A percentile compares a stretch with the other conserved stretches of the same genome.
Conservation (phyloP, 2,329 filamentous ascomycete genomes). For the Grosmannia huntii region DNA sequence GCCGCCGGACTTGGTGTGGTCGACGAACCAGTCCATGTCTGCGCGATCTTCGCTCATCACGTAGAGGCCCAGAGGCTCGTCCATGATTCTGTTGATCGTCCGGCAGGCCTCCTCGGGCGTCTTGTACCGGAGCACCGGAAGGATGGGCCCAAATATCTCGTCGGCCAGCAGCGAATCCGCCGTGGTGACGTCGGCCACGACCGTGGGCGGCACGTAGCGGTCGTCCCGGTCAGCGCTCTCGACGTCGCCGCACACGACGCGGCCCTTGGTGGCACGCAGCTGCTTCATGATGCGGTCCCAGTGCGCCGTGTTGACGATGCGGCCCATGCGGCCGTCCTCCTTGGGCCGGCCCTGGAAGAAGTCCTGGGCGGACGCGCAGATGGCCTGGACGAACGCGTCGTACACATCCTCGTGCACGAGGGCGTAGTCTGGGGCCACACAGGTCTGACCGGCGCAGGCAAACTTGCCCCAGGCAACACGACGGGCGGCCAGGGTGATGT, state of each 20-base stretch:
- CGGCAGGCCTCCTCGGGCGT: conserved; percentile 18
- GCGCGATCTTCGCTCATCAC: conserved; percentile 23
- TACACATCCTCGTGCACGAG: conserved; percentile 27
- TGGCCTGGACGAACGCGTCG: conserved; percentile 21
- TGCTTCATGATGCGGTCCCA: conserved; percentile 26
- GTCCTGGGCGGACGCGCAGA: conserved; percentile 21
- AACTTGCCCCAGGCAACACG: conserved; percentile 29
- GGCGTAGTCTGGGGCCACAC: conserved; percentile 28
- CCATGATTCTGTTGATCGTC: conserved; percentile 14
- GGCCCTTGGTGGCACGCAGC: conserved; percentile 22
- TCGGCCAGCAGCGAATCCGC: conserved; percentile 27
- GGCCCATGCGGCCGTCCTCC: conserved; percentile 13
- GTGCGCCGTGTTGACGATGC: conserved; percentile 29
- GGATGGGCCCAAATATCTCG: conserved; percentile 31
- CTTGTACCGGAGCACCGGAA: conserved; percentile 23
- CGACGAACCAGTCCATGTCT: conserved; percentile 23
- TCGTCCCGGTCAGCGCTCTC: conserved; percentile 13
- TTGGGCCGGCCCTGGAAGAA: conserved; percentile 16
- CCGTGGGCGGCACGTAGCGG: conserved; percentile 22
- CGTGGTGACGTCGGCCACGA: conserved; percentile 23
- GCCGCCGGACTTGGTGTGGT: conserved; percentile 31
- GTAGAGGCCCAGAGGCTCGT: conserved; percentile 27
- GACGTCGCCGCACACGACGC: conserved; percentile 12
- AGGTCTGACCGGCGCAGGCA: conserved; percentile 28
- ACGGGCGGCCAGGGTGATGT: conserved; percentile 29